Base-by-base conservation (phyloP, 805 yeast genomes). In the Lipomyces orientalis region DNA sequence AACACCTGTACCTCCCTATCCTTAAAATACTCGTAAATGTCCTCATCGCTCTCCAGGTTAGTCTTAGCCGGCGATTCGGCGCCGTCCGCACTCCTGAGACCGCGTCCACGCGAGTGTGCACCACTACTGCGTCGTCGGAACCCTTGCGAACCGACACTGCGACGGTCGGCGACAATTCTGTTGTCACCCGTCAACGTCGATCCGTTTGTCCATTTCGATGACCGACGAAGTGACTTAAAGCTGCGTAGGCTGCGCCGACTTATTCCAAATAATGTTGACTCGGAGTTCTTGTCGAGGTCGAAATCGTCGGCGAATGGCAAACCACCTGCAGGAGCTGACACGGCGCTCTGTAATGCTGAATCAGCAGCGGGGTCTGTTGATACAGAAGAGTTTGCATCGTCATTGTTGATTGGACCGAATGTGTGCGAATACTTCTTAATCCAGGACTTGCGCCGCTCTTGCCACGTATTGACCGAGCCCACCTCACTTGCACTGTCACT, bases 1-100 rank as follows among this genome's bases (percentile, higher is more conserved):
- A 89, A 77, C 8, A 89, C 89, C 76, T 89, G 93, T 1, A 88
- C 93, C 70, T 89, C 93, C 71, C 88, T 74, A 37, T 81, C 80
- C 22, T 81, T 82, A 64, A 85, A 82, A 14, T 82, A 39, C 52
- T 78, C 61, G 57, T 67, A 61, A 35, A 67, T 14, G 35, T 64
- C 68, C 12, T 60, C 68, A 49, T 71, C 75, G 54, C 59, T 74
- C 58, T 61, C 73, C 39, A 58, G 55, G 49, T 51, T 22, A 31
- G 59, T 6, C 39, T 14, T 14, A 14, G 31, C 12, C 6, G 34
- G 22, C 34, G n/a, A 7, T 31, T 25, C 34, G n/a, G 29, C 34
- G 31, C n/a, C 55, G 55, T 52, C n/a, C n/a, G 55, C 31, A 25
- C 16, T 52, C 12, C 6, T 12, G 34, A 22, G 55, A 25, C 55